Base-by-base conservation (phyloP, 2,329 filamentous ascomycete genomes). In the Epichloe uncinata region DNA sequence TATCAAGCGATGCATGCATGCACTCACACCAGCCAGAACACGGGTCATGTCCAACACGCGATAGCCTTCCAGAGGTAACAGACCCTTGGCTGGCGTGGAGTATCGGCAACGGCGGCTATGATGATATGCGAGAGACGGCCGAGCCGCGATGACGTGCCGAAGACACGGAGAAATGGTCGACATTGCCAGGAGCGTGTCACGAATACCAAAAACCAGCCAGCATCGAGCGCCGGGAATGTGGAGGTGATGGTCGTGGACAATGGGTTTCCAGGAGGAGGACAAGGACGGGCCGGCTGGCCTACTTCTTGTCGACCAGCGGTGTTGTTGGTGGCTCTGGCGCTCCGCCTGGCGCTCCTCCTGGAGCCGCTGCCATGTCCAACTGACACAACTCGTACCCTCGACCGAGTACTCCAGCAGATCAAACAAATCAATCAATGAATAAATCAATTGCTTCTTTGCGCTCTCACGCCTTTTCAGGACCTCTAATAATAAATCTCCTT, bases 21-120 rank as follows among this genome's bases (percentile, higher is more conserved):
- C 30, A 75, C 84, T 69, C 73, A 96, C 91, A 51, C 93, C 93
- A 55, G 93, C 93, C 55, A 98, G 71, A 2, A 98, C 93, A 69
- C 93, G 79, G 3, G 91, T 97, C 89, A 98, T 94, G 65, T 98
- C 93, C 54, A 98, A 75, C 13, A 97, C 90, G 50, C 86, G 82
- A 58, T 93, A 84, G 1, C 93, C 93, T 36, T 87, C 80, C 58
- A 98, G 74, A 20, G 93, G 91, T 34, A 81, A 66, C 40, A 64
- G 54, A 12, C 59, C 56, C 46, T 54, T 52, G 37, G 55, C 53
- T 7, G 58, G 54, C 42, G 57, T 54, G 11, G 58, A 57, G 46
- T 62, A 65, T 47, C 58, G 53, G 53, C 63, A 60, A 18, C 59
- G 50, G 40, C 52, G 51, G 40, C 52, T 54, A 47, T 35, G 47